Conservation (phyloP, 129 eudicot genomes). For the Helichrysum umbraculigerum region DNA sequence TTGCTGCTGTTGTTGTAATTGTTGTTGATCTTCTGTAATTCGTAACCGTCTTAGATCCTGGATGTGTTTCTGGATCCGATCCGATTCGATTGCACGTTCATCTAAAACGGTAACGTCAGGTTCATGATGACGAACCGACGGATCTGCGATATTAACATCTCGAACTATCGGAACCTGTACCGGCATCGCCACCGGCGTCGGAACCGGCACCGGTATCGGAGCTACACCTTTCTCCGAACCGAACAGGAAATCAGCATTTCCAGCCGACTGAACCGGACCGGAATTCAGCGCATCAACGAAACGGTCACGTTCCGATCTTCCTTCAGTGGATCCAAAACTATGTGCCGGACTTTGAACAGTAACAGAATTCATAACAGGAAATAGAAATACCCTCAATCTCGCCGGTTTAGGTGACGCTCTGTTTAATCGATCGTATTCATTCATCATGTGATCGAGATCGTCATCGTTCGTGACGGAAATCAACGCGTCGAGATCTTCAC, state of each 20-base stretch:
- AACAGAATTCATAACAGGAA: constrained; percentile 35
- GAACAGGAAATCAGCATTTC: constrained; percentile 70
- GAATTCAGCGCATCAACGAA: constrained; percentile 88
- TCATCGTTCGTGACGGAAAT: constrained; percentile 94
- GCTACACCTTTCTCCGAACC: constrained; percentile 62
- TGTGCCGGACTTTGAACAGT: constrained; percentile 33
- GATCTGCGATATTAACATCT: constrained; percentile 28
- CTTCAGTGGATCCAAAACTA: constrained; percentile 67
- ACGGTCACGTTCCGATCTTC: constrained; percentile 62
- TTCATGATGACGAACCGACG: constrained; percentile 34
- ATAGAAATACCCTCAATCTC: constrained; percentile 68
- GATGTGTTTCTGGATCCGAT: constrained; percentile 79
- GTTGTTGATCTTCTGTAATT: constrained; percentile 59
- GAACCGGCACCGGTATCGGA: neutral
- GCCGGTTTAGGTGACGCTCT: constrained; percentile 75
- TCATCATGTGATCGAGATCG: constrained; percentile 95
- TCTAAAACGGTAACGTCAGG: constrained; percentile 33
- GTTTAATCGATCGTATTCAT: constrained; percentile 71
- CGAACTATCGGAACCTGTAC: constrained; percentile 24
- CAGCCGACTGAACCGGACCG: constrained; percentile 47
- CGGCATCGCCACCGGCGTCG: neutral
- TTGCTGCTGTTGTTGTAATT: constrained; percentile 9
- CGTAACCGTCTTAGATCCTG: constrained; percentile 69
- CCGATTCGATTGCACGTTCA: constrained; percentile 47
- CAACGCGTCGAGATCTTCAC: constrained; percentile 90